These are phyloP conservation scores for Botrytis deweyae DNA, from an alignment of 2,329 filamentous ascomycete species.

Conservation along the genomic window DNA sequence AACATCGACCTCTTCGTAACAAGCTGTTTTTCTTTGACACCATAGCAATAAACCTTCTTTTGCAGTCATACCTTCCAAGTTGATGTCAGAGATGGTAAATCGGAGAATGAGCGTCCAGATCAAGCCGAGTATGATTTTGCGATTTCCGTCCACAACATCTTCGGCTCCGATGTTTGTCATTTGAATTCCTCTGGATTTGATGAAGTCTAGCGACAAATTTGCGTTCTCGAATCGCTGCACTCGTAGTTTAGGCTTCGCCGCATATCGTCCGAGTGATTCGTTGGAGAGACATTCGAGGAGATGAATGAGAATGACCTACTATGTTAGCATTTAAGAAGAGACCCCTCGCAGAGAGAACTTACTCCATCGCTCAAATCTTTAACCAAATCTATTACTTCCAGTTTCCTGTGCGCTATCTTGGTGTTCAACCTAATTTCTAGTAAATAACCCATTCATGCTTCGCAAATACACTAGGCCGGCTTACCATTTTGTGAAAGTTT, in stretches of 20 bases:
- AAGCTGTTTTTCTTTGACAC: conserved; percentile 98
- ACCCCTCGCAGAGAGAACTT: conserved; percentile 45
- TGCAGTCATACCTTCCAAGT: conserved; percentile 94
- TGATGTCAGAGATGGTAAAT: conserved; percentile 99
- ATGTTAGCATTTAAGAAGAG: conserved; percentile 30
- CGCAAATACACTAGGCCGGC: conserved; percentile 18
- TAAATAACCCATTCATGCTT: conserved; percentile 21
- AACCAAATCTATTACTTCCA: conserved; percentile 85
- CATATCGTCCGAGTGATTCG: conserved; percentile 95
- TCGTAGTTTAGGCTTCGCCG: conserved; percentile 90
- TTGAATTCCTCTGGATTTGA: conserved; percentile 86
- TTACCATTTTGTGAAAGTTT: conserved; percentile 98
- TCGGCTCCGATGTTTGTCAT: conserved; percentile 99
- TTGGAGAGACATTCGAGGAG: conserved; percentile 93
- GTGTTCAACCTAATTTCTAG: conserved; percentile 75
- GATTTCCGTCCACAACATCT: conserved; percentile 96
- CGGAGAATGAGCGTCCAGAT: conserved; percentile 98
- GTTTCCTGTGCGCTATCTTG: conserved; percentile 75
- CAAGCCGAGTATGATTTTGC: conserved; percentile 93
- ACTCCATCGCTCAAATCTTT: conserved; percentile 91
- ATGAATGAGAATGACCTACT: conserved; percentile 88
- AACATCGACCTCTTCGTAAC: conserved; percentile 95
- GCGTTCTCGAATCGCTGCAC: conserved; percentile 98
- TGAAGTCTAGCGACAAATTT: conserved; percentile 90
- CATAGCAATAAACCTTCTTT: conserved; percentile 93